These are phyloP conservation scores for Mycotypha africana DNA, from an alignment of 371 early-diverging fungal genomes.

Conservation along the genomic window DNA sequence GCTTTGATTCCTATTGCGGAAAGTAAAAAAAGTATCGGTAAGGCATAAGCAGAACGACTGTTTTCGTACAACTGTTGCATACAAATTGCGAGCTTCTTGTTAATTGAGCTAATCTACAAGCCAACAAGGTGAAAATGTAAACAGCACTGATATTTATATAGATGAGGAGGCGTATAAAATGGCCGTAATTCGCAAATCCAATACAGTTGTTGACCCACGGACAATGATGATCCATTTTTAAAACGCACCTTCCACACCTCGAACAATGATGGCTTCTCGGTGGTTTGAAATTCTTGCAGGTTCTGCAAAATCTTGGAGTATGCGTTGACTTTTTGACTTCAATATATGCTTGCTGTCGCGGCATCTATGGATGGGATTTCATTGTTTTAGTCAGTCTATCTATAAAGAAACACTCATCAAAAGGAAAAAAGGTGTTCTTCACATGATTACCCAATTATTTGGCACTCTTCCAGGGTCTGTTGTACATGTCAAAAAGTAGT, in stretches of 20 bases:
- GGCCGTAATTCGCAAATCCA: constrained; percentile 81
- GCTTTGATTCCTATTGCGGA: too few relatives aligned
- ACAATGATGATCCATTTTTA: constrained; percentile 95
- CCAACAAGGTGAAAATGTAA: constrained; percentile 35
- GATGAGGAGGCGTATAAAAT: constrained; percentile 85
- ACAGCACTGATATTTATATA: constrained; percentile 62
- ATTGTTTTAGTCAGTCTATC: not conserved
- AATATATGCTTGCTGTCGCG: constrained; percentile 45
- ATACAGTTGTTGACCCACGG: constrained; percentile 98
- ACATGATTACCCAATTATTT: constrained; percentile 48
- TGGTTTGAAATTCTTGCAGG: constrained; percentile 74
- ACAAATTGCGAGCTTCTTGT: constrained; percentile 18
- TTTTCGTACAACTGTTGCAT: not conserved
- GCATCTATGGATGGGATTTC: constrained; percentile 18
- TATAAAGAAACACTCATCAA: too few relatives aligned
- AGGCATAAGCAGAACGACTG: too few relatives aligned
- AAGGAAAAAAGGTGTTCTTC: too few relatives aligned
- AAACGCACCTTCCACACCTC: constrained; percentile 72
- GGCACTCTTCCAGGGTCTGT: constrained; percentile 85
- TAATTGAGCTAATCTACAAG: constrained; percentile 31
- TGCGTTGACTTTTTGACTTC: constrained; percentile 71
- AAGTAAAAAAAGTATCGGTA: too few relatives aligned
- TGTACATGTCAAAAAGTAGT: constrained; percentile 75
- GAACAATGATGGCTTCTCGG: constrained; percentile 83
- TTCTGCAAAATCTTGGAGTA: constrained; percentile 72